Evolutionary conservation across 768 basidiomycete species (phyloP).

Genomic region (Gautieria morchelliformis): DNA sequence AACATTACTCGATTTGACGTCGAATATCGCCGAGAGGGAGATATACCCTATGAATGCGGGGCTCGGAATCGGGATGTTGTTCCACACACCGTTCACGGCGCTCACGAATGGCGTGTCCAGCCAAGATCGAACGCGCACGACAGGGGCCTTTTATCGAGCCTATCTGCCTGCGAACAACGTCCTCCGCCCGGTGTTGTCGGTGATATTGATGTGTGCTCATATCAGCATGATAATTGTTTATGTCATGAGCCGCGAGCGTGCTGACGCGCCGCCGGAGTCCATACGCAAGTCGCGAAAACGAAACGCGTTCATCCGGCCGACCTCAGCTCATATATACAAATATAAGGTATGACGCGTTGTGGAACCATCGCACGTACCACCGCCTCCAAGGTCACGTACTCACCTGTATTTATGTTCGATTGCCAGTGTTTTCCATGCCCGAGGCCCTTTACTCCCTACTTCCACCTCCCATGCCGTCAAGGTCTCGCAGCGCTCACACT

Average conservation of each 20-base stretch:
- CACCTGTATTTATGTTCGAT: no score
- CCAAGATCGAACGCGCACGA: slow-evolving; percentile 64
- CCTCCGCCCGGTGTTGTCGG: slow-evolving; percentile 44
- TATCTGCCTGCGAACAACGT: slow-evolving; percentile 32
- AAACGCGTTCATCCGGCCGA: no score
- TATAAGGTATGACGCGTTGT: no score
- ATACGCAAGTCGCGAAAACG: no score
- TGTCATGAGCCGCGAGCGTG: slow-evolving; percentile 10
- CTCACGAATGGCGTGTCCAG: slow-evolving; percentile 59
- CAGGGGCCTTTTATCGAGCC: slow-evolving; percentile 67
- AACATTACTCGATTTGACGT: slow-evolving; percentile 46
- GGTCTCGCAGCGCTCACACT: no score
- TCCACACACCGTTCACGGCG: slow-evolving; percentile 78
- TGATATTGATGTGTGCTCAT: slow-evolving; percentile 42
- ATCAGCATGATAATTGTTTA: background rate
- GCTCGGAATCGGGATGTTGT: slow-evolving; percentile 72
- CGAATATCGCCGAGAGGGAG: slow-evolving; percentile 35
- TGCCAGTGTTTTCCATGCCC: no score
- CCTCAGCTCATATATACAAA: no score
- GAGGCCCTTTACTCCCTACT: no score
- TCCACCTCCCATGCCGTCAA: no score
- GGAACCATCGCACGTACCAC: no score
- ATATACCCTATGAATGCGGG: slow-evolving; percentile 65
- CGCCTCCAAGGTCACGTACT: no score
- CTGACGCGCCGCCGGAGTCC: slow-evolving; percentile 9